Evolutionary conservation across 2,329 filamentous ascomycete genomes (phyloP), one percentile per base, ranked within the genome.

Genomic region (Pseudogymnoascus sp.): DNA sequence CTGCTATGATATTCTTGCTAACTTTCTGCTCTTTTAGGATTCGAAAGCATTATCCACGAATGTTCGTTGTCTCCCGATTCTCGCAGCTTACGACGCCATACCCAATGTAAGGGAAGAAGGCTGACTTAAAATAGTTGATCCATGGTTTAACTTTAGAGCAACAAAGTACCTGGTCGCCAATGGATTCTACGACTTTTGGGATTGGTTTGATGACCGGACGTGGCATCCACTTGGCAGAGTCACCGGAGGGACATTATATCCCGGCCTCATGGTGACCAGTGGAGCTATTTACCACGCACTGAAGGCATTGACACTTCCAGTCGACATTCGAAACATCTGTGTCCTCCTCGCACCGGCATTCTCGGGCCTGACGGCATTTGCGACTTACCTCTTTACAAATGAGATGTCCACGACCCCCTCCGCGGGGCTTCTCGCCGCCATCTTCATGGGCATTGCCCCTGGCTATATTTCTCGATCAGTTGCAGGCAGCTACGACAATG

Each of bases 141-240:
- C 94, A 36, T 99, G 94, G 94, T 99, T 99, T 81, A 99, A 99
- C 78, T 99, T 99, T 78, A 84, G 94, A 76, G 94, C 94, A 68
- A 97, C 94, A 62, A 97, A 97, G 78, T 97, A 99, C 73, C 84
- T 99, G 61, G 90, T 99, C 61, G 85, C 93, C 73, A 85, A 99
- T 86, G 94, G 94, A 70, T 97, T 99, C 79, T 95, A 96, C 77
- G 92, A 89, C 76, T 99, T 99, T 75, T 99, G 94, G 94, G 93
- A 99, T 76, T 99, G 94, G 94, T 99, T 99, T 73, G 94, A 99
- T 77, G 94, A 99, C 81, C 87, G 94, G 80, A 99, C 94, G 85
- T 99, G 94, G 94, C 93, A 99, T 77, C 94, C 94, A 70, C 88
- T 99, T 64, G 94, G 94, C 70, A 91, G 94, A 79, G 94, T 99